These are phyloP conservation scores for Trichoderma atroviride DNA, from an alignment of 2,329 filamentous ascomycete species.

Conservation along the genomic window DNA sequence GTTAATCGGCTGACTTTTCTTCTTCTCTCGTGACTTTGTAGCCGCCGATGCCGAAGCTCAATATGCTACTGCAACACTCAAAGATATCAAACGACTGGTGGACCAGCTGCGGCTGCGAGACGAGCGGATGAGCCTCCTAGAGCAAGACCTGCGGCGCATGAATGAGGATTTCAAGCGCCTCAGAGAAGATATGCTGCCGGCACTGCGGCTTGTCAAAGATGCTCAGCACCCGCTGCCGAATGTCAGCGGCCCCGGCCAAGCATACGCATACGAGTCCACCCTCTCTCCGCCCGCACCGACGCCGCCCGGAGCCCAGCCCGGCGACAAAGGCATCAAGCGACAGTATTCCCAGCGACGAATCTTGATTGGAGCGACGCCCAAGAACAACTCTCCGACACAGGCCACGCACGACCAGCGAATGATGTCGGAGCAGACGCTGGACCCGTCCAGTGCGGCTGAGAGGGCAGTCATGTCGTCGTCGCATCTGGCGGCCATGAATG, in stretches of 20 bases:
- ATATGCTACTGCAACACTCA: constrained; percentile 84
- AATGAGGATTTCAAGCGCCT: constrained; percentile 87
- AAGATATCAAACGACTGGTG: constrained; percentile 89
- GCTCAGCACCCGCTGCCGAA: constrained; percentile 82
- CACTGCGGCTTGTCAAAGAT: constrained; percentile 89
- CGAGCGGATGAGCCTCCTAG: constrained; percentile 81
- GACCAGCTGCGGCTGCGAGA: constrained; percentile 88
- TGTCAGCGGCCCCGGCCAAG: constrained; percentile 41
- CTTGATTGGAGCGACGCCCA: constrained; percentile 70
- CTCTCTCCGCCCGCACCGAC: constrained; percentile 60
- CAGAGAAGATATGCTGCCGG: constrained; percentile 87
- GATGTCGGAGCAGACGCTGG: constrained; percentile 65
- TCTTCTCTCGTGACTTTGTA: constrained; percentile 42
- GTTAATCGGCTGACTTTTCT: constrained; percentile 27
- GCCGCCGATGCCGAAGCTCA: constrained; percentile 87
- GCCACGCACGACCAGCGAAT: constrained; percentile 64
- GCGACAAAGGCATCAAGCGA: constrained; percentile 61
- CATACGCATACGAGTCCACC: constrained; percentile 54
- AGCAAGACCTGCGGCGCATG: constrained; percentile 80
- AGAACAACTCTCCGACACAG: constrained; percentile 75
- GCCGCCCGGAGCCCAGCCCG: constrained; percentile 54
- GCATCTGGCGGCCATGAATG: constrained; percentile 71
- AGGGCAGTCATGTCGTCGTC: constrained; percentile 68
- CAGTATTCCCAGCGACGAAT: constrained; percentile 78
- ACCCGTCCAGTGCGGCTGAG: constrained; percentile 69